Evolutionary conservation across 2,329 filamentous ascomycete species (phyloP).

Genomic region (Penicillium sp.): DNA sequence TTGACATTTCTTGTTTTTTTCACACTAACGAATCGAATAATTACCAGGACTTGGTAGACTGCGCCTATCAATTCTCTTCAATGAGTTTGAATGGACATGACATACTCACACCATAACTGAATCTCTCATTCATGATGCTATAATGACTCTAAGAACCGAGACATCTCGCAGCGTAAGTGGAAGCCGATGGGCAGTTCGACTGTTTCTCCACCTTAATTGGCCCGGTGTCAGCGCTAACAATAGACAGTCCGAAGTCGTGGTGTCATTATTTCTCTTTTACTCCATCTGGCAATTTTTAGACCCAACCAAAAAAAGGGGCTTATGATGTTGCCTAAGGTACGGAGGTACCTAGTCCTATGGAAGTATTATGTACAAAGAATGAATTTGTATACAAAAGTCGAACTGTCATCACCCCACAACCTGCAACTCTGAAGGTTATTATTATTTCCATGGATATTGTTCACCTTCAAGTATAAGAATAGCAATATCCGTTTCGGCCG

Average conservation of each 20-base stretch:
- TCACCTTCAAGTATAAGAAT: conserved; percentile 13
- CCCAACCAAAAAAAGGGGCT: neutral
- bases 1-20: too few relatives aligned
- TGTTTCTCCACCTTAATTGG: conserved; percentile 3
- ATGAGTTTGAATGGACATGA: too few relatives aligned
- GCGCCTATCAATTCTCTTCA: too few relatives aligned
- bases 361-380: neutral
- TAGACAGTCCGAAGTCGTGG: conserved; percentile 9
- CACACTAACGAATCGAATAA: too few relatives aligned
- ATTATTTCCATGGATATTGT: neutral
- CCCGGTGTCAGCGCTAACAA: conserved; percentile 14
- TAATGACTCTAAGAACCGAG: neutral
- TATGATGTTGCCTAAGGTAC: too few relatives aligned
- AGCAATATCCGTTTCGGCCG: conserved; percentile 14
- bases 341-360: too few relatives aligned
- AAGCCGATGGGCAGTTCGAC: neutral
- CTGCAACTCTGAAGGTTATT: too few relatives aligned
- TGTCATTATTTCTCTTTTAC: conserved; percentile 12
- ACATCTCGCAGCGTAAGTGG: neutral
- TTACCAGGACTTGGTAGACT: too few relatives aligned
- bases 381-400: neutral
- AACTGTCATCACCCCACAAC: neutral
- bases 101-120: too few relatives aligned
- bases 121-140: neutral
- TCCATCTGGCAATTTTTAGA: neutral